phyloP scores from a whole-genome alignment of 768 basidiomycete species.

The Leccinum rimulosum region DNA sequence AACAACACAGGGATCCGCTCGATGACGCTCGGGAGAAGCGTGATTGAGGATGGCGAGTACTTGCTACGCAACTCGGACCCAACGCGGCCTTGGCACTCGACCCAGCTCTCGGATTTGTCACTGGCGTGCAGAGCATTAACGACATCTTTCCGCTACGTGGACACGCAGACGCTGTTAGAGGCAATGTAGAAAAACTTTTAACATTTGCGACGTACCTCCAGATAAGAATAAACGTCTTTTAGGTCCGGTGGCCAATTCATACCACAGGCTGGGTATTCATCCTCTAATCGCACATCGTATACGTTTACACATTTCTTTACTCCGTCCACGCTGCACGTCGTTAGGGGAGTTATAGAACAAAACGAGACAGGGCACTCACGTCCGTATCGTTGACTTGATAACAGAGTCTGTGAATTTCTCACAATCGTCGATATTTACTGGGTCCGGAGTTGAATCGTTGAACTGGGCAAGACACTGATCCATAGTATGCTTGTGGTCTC shows the following conservation, averaged over 20 bases:
- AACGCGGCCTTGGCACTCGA: slow-evolving; percentile 77
- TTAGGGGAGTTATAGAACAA: slow-evolving; percentile 1
- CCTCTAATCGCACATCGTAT: slow-evolving; percentile 91
- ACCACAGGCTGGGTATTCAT: slow-evolving; percentile 83
- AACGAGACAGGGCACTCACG: slow-evolving; percentile 16
- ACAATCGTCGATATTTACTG: slow-evolving; percentile 57
- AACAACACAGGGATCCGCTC: slow-evolving; percentile 82
- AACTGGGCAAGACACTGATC: slow-evolving; percentile 56
- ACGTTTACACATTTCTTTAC: slow-evolving; percentile 83
- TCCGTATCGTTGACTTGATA: slow-evolving; percentile 26
- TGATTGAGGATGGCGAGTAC: slow-evolving; percentile 65
- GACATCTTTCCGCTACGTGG: slow-evolving; percentile 71
- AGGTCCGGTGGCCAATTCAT: slow-evolving; percentile 98
- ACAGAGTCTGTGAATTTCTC: slow-evolving; percentile 52
- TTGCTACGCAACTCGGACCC: slow-evolving; percentile 56
- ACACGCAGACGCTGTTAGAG: not conserved
- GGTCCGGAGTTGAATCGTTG: slow-evolving; percentile 45
- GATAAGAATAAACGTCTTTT: slow-evolving; percentile 66
- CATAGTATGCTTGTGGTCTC: slow-evolving; percentile 50
- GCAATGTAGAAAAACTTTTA: not conserved
- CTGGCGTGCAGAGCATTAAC: slow-evolving; percentile 79
- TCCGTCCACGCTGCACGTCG: slow-evolving; percentile 56
- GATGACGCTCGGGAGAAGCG: slow-evolving; percentile 74
- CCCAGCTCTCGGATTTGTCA: slow-evolving; percentile 76
- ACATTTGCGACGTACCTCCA: slow-evolving; percentile 59